Percentiles rank a stretch among this genome's conserved stretches.
Conservation (phyloP, 2,329 filamentous ascomycete genomes). For the Raffaelea arxii region DNA sequence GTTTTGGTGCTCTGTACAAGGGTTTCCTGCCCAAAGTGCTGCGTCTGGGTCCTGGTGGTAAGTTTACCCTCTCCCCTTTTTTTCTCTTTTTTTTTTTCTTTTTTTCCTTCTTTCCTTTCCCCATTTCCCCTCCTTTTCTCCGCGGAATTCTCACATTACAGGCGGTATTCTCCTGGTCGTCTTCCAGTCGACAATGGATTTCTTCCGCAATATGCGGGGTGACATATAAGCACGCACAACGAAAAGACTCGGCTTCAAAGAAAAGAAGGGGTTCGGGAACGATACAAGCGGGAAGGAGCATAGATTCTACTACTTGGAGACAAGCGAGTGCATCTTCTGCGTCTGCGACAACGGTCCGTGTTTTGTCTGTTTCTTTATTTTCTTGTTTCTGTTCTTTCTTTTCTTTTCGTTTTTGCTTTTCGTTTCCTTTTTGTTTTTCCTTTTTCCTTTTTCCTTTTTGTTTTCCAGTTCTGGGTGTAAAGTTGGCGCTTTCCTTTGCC, state of each 20-base stretch:
- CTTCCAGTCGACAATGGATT: conserved; percentile 84
- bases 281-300: no score
- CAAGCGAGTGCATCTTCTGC: no score
- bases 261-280: no score
- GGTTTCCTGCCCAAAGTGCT: conserved; percentile 95
- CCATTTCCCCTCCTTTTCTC: not conserved
- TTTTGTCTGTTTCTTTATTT: not conserved
- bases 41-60: conserved; percentile 53
- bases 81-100: not conserved
- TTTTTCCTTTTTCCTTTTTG: no score
- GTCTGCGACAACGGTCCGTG: no score
- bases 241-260: not conserved
- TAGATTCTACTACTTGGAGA: no score
- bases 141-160: conserved; percentile 26
- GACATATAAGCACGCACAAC: conserved; percentile 4
- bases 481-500: no score
- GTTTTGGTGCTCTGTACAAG: conserved; percentile 88
- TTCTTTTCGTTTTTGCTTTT: not conserved
- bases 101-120: conserved; percentile 25
- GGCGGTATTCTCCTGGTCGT: conserved; percentile 70
- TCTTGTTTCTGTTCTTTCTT: not conserved
- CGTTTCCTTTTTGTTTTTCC: no score
- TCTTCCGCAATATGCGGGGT: conserved; percentile 61
- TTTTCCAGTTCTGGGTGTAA: no score
- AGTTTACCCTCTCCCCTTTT: not conserved